phyloP scores from a whole-genome alignment of 345 rosid species.

The Gossypium bickii region DNA sequence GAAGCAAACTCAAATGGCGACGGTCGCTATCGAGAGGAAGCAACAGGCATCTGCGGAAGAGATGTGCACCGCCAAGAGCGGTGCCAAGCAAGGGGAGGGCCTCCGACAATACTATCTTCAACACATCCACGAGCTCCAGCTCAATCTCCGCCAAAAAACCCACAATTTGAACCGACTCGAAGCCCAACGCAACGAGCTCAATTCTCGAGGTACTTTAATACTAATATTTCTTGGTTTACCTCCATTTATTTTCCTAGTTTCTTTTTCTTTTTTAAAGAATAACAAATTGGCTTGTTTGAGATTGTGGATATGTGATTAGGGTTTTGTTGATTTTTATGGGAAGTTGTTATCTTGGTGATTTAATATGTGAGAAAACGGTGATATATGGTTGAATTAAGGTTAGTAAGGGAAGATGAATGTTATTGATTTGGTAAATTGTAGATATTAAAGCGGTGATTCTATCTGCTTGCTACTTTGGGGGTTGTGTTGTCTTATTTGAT shows the following conservation, averaged over 20 bases:
- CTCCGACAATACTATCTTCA: slow-evolving; percentile 81
- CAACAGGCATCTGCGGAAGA: slow-evolving; percentile 12
- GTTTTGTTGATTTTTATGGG: not conserved
- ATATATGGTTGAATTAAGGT: not conserved
- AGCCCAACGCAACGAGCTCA: slow-evolving; percentile 94
- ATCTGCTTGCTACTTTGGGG: not conserved
- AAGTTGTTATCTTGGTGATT: not conserved
- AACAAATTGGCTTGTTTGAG: not conserved
- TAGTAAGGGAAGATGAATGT: not conserved
- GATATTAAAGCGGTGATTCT: not conserved
- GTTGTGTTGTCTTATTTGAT: not conserved
- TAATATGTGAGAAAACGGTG: not conserved
- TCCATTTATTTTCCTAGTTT: not conserved
- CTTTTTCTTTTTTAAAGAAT: not conserved
- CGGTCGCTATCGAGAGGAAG: slow-evolving; percentile 10
- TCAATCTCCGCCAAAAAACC: slow-evolving; percentile 63
- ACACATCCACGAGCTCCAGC: slow-evolving; percentile 85
- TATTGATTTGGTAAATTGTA: not conserved
- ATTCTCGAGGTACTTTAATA: slow-evolving; percentile 57
- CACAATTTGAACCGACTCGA: slow-evolving; percentile 96
- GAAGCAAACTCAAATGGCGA: slow-evolving; percentile 5
- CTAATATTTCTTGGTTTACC: not conserved
- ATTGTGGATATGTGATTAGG: not conserved
- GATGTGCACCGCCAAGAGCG: slow-evolving; percentile 31
- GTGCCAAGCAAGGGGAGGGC: slow-evolving; percentile 81